A percentile compares a stretch with the other conserved stretches of the same genome.
These are phyloP conservation scores for Penicillium lividum DNA, from an alignment of 495 filamentous ascomycete genomes.

Conservation along the genomic window DNA sequence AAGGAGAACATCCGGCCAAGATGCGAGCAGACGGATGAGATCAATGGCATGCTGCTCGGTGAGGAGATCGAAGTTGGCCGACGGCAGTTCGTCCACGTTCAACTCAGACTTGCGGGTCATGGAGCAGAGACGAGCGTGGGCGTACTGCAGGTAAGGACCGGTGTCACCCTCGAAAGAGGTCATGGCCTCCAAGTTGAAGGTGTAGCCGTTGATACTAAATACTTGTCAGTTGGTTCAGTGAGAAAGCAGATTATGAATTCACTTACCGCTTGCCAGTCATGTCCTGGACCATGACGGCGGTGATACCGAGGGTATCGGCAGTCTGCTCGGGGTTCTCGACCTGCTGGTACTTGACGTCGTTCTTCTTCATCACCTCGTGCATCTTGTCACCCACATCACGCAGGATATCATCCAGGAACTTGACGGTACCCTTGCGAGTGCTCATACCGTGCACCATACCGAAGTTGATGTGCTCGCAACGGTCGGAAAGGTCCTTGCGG, in stretches of 20 bases:
- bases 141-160: slow-evolving; percentile 70
- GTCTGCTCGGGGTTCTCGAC: slow-evolving; percentile 59
- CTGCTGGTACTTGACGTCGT: slow-evolving; percentile 64
- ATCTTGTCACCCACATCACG: slow-evolving; percentile 65
- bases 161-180: slow-evolving; percentile 72
- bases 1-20: slow-evolving; percentile 64
- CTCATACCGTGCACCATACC: slow-evolving; percentile 73
- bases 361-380: slow-evolving; percentile 71
- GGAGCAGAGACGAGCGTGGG: slow-evolving; percentile 66
- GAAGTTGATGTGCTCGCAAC: slow-evolving; percentile 72
- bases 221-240: slow-evolving; percentile 2
- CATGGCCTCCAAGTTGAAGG: slow-evolving; percentile 69
- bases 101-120: slow-evolving; percentile 57
- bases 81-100: slow-evolving; percentile 41
- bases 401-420: slow-evolving; percentile 70
- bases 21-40: slow-evolving; percentile 58
- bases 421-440: slow-evolving; percentile 67
- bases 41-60: slow-evolving; percentile 58
- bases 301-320: slow-evolving; percentile 61
- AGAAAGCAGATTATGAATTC: background rate
- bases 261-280: slow-evolving; percentile 67
- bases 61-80: slow-evolving; percentile 58
- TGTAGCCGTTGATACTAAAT: slow-evolving; percentile 62
- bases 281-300: slow-evolving; percentile 72
- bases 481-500: slow-evolving; percentile 57